Conservation (phyloP, 371 early-diverging fungal genomes). For the Rhizomucor miehei region DNA sequence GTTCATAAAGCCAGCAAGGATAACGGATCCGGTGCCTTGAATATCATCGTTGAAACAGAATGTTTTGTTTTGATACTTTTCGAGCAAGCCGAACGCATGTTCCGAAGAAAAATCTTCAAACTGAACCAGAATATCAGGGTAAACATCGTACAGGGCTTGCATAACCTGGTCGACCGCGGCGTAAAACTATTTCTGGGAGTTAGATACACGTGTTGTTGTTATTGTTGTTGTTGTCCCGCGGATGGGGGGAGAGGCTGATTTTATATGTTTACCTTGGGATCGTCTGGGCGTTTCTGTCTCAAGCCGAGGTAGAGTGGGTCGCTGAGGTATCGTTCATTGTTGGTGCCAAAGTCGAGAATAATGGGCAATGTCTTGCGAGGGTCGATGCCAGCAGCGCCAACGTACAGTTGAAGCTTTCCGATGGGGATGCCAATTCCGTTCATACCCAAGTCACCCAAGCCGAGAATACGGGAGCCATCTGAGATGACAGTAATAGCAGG, state of each 20-base stretch:
- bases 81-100: conserved; percentile 76
- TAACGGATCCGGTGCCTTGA: conserved; percentile 89
- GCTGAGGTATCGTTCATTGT: conserved; percentile 71
- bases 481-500: conserved; percentile 87
- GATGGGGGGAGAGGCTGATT: too few relatives aligned
- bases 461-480: conserved; percentile 91
- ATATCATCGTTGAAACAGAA: conserved; percentile 73
- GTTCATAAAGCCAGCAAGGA: conserved; percentile 88
- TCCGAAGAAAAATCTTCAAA: conserved; percentile 93
- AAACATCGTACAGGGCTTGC: conserved; percentile 59
- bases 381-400: conserved; percentile 88
- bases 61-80: conserved; percentile 62
- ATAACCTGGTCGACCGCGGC: conserved; percentile 81
- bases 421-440: conserved; percentile 92
- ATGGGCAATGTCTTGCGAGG: conserved; percentile 86
- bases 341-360: conserved; percentile 86
- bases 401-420: conserved; percentile 89
- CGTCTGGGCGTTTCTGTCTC: conserved; percentile 67
- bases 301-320: conserved; percentile 89
- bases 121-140: conserved; percentile 81
- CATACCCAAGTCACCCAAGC: conserved; percentile 89
- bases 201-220: too few relatives aligned
- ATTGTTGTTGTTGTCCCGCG: too few relatives aligned
- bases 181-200: conserved; percentile 57
- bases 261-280: conserved; percentile 36